Base-by-base conservation (phyloP, 139 green algal species). In the Chlorella sp. region DNA sequence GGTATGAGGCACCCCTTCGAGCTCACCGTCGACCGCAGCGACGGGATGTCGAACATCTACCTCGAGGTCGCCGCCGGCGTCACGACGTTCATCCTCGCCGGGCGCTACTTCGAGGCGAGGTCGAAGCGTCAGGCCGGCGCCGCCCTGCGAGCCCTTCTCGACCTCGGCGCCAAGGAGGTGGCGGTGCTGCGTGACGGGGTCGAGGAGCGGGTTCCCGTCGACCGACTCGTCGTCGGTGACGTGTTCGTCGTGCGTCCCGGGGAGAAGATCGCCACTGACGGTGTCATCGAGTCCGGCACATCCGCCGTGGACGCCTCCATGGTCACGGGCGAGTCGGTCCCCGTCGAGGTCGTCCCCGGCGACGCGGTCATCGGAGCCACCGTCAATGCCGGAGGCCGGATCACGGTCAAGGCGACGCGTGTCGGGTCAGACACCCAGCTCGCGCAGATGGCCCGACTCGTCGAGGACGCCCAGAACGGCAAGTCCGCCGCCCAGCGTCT, bases 261-360 rank as follows among this genome's bases (percentile, higher is more conserved):
- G 6, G 78, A 82, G 1, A 87, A 88, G 64, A 79, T 97, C 4
- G 90, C 95, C 23, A 89, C 85, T 1, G 95, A 99, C 74, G 95
- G 95, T 1, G 71, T 84, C 24, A 84, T 99, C 29, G 59, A 92
- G 23, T 72, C 82, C 55, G 95, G 92, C 14, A 66, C 80, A 32
- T 91, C 86, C 14, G 89, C 96, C 74, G 80, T 95, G n/a, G 91
- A 99, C 62, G 95, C 99, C 80, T 84, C 86, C 78, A 98, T 99
- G 95, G 83, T 99, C 32, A 98, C 93, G 5, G 66, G 74, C 2
- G 74, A 74, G 31, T 67, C 73, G 23, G 49, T 73, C 64, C 73
- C 73, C 23, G 64, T 78, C 26, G 74, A 50, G 32, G 97, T 97
- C 72, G 30, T 42, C 1, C 33, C 67, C 0, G 93, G 91, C 2